Percentiles rank a stretch among this genome's conserved stretches.
phyloP scores from a whole-genome alignment of 768 basidiomycete genomes.

The Russula foetens region DNA sequence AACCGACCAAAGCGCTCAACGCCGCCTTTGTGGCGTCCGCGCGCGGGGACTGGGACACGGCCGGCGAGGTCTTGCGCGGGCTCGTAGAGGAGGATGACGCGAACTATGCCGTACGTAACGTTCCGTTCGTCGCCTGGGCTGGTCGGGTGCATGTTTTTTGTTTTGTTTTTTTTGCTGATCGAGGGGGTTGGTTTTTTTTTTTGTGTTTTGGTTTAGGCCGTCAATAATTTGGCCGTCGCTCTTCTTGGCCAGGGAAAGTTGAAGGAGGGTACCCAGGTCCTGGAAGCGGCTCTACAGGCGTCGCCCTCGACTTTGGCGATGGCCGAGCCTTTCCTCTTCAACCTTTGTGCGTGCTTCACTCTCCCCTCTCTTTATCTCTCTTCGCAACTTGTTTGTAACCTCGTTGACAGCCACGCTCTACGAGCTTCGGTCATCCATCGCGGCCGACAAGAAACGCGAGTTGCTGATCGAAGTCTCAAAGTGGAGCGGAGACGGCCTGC shows the following conservation, averaged over 20 bases:
- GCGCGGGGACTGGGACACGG: slow-evolving; percentile 59
- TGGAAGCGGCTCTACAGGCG: slow-evolving; percentile 52
- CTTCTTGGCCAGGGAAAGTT: slow-evolving; percentile 63
- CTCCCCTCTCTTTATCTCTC: not conserved
- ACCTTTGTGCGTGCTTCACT: slow-evolving; percentile 49
- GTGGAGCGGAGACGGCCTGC: slow-evolving; percentile 82
- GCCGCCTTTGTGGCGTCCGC: slow-evolving; percentile 57
- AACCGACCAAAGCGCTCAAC: slow-evolving; percentile 46
- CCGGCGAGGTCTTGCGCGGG: slow-evolving; percentile 36
- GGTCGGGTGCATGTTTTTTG: too few relatives aligned
- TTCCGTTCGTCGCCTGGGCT: too few relatives aligned
- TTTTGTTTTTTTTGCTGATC: not conserved
- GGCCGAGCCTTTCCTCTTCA: slow-evolving; percentile 80
- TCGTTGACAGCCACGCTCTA: slow-evolving; percentile 61
- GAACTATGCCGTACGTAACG: not conserved
- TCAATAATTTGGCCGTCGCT: slow-evolving; percentile 71
- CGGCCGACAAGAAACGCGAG: slow-evolving; percentile 68
- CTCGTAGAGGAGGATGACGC: slow-evolving; percentile 40
- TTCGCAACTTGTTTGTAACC: not conserved
- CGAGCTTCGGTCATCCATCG: slow-evolving; percentile 66
- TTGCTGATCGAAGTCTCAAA: slow-evolving; percentile 70
- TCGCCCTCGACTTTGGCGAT: slow-evolving; percentile 67
- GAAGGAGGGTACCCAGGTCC: slow-evolving; percentile 64
- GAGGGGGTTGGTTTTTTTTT: not conserved
- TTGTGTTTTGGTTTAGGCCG: slow-evolving; percentile 39